phyloP scores from a whole-genome alignment of 169 alveolate species.

The Eimeria praecox region DNA sequence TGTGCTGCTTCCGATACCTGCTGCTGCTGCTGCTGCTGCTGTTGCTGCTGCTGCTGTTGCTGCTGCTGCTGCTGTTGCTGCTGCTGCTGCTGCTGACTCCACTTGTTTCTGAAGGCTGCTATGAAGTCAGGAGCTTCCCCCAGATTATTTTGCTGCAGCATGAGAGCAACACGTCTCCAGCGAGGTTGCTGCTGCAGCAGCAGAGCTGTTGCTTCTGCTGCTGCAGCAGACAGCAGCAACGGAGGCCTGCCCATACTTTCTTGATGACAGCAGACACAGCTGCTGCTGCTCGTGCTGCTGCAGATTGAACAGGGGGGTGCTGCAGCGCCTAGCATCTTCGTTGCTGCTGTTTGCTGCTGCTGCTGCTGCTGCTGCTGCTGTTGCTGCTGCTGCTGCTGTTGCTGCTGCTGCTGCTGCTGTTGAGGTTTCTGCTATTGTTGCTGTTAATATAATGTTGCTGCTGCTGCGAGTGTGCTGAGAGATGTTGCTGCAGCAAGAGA shows the following conservation, averaged over 20 bases:
- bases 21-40: not conserved
- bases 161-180: not conserved
- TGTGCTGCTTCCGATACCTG: not conserved
- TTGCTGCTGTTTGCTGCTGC: constrained; percentile 28
- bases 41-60: not conserved
- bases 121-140: not conserved
- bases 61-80: not conserved
- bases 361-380: constrained; percentile 34
- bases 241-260: not conserved
- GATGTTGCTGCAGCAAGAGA: constrained; percentile 10
- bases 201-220: constrained; percentile 27
- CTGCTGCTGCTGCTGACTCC: constrained; percentile 11
- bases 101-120: not conserved
- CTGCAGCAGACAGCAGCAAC: not conserved
- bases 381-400: constrained; percentile 18
- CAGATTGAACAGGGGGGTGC: not conserved
- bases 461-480: not conserved
- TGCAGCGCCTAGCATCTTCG: not conserved
- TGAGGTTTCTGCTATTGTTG: not conserved
- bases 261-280: constrained; percentile 31
- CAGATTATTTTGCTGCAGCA: not conserved
- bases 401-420: constrained; percentile 4
- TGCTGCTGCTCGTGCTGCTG: constrained; percentile 43
- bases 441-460: not conserved
- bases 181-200: not conserved